Percentiles rank a stretch among this genome's conserved stretches.
phyloP scores from a whole-genome alignment of 2,329 filamentous ascomycete genomes.

The Colletotrichum lupini region DNA sequence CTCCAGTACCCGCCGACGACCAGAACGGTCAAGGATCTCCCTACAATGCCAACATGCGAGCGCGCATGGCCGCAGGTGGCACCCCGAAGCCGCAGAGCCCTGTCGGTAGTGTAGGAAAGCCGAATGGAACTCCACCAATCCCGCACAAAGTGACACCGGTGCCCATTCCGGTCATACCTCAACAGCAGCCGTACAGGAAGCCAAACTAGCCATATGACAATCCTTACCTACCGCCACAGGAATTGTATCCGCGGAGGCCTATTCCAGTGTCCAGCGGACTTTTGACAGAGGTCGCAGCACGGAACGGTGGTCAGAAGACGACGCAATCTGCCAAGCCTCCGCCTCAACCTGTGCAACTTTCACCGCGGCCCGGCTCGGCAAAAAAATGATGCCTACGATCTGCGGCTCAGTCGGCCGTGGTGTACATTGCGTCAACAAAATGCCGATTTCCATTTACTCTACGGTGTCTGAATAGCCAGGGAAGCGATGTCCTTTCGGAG shows the following conservation, averaged over 20 bases:
- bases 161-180: slow-evolving; percentile 55
- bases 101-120: slow-evolving; percentile 20
- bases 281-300: background rate
- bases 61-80: slow-evolving; percentile 49
- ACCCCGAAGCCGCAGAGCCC: slow-evolving; percentile 48
- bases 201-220: slow-evolving; percentile 18
- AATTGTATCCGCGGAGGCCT: background rate
- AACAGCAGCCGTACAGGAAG: slow-evolving; percentile 43
- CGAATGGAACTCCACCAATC: slow-evolving; percentile 49
- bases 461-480: slow-evolving; percentile 27
- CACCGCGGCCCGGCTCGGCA: background rate
- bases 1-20: slow-evolving; percentile 50
- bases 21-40: slow-evolving; percentile 44
- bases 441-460: background rate
- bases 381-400: background rate
- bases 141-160: slow-evolving; percentile 57
- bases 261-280: background rate
- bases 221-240: background rate
- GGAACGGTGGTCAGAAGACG: background rate
- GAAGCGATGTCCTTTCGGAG: slow-evolving; percentile 24
- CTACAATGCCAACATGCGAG: slow-evolving; percentile 48
- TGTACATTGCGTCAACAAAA: background rate
- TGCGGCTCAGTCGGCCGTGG: background rate
- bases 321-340: background rate
- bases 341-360: background rate